Evolutionary conservation across 768 basidiomycete genomes (phyloP).

Genomic region (Tylopilus sp.): DNA sequence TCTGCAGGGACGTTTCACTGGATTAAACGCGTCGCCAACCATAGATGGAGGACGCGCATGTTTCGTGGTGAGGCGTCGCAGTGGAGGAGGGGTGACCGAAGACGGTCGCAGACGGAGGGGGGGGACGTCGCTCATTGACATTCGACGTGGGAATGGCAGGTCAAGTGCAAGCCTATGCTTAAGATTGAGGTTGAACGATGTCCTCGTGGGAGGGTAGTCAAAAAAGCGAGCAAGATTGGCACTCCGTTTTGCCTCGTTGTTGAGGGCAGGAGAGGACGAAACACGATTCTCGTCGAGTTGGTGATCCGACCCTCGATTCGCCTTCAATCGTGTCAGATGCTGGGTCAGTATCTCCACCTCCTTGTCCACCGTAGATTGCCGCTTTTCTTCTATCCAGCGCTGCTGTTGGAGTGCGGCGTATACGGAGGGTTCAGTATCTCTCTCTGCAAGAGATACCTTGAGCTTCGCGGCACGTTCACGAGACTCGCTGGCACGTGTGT

Average conservation of each 20-base stretch:
- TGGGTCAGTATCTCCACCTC: slow-evolving; percentile 36
- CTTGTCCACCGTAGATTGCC: slow-evolving; percentile 34
- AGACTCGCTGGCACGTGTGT: slow-evolving; percentile 43
- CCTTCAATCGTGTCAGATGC: slow-evolving; percentile 33
- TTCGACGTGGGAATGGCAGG: slow-evolving; percentile 32
- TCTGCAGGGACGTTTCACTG: slow-evolving; percentile 29
- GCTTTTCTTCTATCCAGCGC: slow-evolving; percentile 51
- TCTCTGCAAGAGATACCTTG: slow-evolving; percentile 35
- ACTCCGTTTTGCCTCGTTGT: slow-evolving; percentile 27
- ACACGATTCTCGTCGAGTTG: slow-evolving; percentile 17
- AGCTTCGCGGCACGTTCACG: slow-evolving; percentile 41
- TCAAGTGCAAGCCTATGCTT: slow-evolving; percentile 29
- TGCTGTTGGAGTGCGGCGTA: slow-evolving; percentile 42
- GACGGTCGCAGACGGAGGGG: slow-evolving; percentile 34
- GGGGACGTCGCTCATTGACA: slow-evolving; percentile 33
- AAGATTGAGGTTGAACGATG: slow-evolving; percentile 31
- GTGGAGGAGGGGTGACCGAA: slow-evolving; percentile 24
- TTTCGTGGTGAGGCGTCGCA: slow-evolving; percentile 25
- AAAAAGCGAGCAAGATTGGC: slow-evolving; percentile 41
- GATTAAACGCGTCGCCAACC: slow-evolving; percentile 26
- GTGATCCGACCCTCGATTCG: slow-evolving; percentile 20
- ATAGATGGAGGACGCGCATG: slow-evolving; percentile 26
- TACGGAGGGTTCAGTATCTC: slow-evolving; percentile 35
- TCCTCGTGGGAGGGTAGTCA: slow-evolving; percentile 31
- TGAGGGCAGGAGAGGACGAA: slow-evolving; percentile 13